Evolutionary conservation across 345 rosid genomes (phyloP), one percentile per base, ranked within the genome.

Genomic region (Gossypium herbaceum): DNA sequence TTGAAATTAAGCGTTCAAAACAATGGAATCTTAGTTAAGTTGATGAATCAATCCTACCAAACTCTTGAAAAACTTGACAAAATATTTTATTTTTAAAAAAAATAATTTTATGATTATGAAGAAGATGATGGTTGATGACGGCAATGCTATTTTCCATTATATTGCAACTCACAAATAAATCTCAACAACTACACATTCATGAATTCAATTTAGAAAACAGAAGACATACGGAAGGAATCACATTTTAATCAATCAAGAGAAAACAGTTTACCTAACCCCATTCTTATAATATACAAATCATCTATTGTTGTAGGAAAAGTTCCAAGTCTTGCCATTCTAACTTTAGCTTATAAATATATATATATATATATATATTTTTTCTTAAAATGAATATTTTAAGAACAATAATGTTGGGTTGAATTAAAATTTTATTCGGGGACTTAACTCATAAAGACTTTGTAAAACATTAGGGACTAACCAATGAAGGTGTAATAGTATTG

Each of bases 111-210:
- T 67, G 25, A 20, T 27, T 50, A 27, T 16, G 13, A 69, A 25
- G 15, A 48, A 15, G 39, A 67, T 67, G 72, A 50, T 25, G 22
- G 24, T 50, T 25, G 47, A 69, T 29, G 73, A 69, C 47, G 47
- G 45, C 45, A 24, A 48, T 12, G 5, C 34, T 22, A 22, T 47
- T 22, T 22, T 47, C 6, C 41, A 47, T 67, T 51, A 39, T 9
- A 20, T 25, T 50, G 2, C 50, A 17, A 10, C 12, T 41, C 56
- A 65, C 2, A 67, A 11, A 20, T 15, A 68, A 48, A 68, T 47
- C 19, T 67, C 71, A 67, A 47, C 71, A 64, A 64, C 68, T 39
- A 41, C 68, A 64, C 50, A 64, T n/a, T 64, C 68, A 64, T 48
- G 48, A 17, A 39, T 9, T 45, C 16, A 11, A 67, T 0, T 20